Conservation (phyloP, 768 basidiomycete species). For the Mrakia blollopis region DNA sequence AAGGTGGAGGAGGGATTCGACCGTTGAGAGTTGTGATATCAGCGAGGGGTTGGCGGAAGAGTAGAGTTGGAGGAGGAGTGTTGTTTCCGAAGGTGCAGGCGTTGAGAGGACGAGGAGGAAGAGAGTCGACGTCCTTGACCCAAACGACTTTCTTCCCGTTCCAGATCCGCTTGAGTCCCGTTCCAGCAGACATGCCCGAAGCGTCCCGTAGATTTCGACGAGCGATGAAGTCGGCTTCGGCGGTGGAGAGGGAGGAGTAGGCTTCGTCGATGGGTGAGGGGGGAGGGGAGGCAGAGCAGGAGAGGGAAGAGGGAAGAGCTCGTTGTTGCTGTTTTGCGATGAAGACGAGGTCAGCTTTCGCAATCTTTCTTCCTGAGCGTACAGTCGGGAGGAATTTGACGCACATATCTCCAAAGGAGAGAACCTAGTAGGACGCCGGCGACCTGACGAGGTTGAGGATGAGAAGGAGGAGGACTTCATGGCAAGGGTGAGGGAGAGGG, state of each 20-base stretch:
- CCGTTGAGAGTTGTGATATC: too few relatives aligned
- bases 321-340: background rate
- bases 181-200: too few relatives aligned
- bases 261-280: background rate
- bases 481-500: too few relatives aligned
- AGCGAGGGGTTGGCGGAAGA: background rate
- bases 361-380: background rate
- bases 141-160: background rate
- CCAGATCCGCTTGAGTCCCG: background rate
- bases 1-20: too few relatives aligned
- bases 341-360: background rate
- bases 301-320: background rate
- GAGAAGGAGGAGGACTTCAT: too few relatives aligned
- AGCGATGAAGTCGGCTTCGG: background rate
- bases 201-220: background rate
- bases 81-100: background rate
- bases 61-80: background rate
- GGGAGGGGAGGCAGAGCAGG: background rate
- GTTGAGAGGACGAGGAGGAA: background rate
- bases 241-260: background rate
- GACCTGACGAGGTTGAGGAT: background rate
- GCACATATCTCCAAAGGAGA: too few relatives aligned
- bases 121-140: background rate
- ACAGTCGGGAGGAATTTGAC: background rate
- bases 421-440: background rate